Base-by-base conservation (phyloP, 176 grass and related monocot species). In the Rhynchospora breviuscula region DNA sequence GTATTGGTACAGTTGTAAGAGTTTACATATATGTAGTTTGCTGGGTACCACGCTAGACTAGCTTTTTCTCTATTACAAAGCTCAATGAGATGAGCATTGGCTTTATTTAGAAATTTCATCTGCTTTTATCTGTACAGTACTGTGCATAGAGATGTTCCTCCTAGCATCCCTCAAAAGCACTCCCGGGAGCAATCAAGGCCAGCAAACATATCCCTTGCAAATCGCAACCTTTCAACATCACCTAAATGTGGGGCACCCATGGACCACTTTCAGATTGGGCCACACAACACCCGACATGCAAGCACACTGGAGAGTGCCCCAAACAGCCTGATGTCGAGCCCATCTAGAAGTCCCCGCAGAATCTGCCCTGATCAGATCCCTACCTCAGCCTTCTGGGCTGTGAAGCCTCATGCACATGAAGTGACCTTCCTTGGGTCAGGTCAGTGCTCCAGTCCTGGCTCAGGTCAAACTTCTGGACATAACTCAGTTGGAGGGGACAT, bases 401-500 rank as follows among this genome's bases (percentile, higher is more conserved):
- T 94, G 66, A 94, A 93, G 82, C 85, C 89, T 81, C 78, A 91
- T 84, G 53, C 88, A 77, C 60, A 82, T 52, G 96, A 95, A 63
- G 80, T 91, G 35, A 90, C 90, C 88, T 98, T 98, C 66, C 85
- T 95, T 89, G 93, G 95, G 80, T 99, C 96, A 57, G 93, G 93
- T 63, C 96, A 99, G 86, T 95, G 96, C 82, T 98, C 95, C 35
- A 99, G 96, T 89, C 91, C 96, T 82, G 96, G 93, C 75, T 99
- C 96, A 68, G 96, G 96, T 57, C 96, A 99, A 84, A 99, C 93
- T 9, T 99, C 96, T 74, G 93, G 96, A 22, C 96, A 99, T 90
- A 99, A 99, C 84, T 99, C 96, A 56, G 89, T 99, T 65, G 96
- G 96, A 84, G 96, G 89, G 65, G 96, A 99, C 82, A 99, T 95